These are phyloP conservation scores for Posidonia australis DNA, from an alignment of 106 monocot genomes.

Conservation along the genomic window DNA sequence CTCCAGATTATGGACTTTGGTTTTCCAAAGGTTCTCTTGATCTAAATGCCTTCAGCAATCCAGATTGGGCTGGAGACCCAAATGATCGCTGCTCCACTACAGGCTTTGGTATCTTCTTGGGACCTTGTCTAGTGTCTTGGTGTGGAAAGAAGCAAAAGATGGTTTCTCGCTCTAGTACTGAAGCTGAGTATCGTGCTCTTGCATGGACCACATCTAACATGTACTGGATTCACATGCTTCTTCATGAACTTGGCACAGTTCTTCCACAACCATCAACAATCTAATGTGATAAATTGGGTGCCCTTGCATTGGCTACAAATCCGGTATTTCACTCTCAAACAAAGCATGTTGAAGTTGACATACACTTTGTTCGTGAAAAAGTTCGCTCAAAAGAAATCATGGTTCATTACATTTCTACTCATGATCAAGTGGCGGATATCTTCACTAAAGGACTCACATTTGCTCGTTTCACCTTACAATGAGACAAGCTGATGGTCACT, in stretches of 20 bases:
- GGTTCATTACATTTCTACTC: not conserved
- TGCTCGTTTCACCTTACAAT: no score
- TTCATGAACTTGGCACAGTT: not conserved
- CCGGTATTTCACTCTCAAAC: not conserved
- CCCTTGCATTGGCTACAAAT: not conserved
- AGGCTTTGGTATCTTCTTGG: not conserved
- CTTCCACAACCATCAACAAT: not conserved
- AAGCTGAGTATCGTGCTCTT: conserved; percentile 1
- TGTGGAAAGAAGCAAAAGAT: not conserved
- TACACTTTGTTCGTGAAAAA: not conserved
- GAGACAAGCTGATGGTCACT: no score
- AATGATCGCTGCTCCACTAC: conserved; percentile 1
- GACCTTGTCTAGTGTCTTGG: conserved; percentile 2
- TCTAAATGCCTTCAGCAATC: not conserved
- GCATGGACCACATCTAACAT: not conserved
- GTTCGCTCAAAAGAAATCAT: not conserved
- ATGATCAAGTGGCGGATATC: not conserved
- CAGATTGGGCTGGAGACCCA: not conserved
- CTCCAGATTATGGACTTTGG: not conserved
- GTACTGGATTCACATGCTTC: not conserved
- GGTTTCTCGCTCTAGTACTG: not conserved
- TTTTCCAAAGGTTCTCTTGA: not conserved
- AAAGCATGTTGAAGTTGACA: not conserved
- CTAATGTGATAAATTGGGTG: conserved; percentile 2
- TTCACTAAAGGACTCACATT: no score